These are phyloP conservation scores for Rhizopus stolonifer DNA, from an alignment of 371 early-diverging fungal genomes.

Conservation along the genomic window DNA sequence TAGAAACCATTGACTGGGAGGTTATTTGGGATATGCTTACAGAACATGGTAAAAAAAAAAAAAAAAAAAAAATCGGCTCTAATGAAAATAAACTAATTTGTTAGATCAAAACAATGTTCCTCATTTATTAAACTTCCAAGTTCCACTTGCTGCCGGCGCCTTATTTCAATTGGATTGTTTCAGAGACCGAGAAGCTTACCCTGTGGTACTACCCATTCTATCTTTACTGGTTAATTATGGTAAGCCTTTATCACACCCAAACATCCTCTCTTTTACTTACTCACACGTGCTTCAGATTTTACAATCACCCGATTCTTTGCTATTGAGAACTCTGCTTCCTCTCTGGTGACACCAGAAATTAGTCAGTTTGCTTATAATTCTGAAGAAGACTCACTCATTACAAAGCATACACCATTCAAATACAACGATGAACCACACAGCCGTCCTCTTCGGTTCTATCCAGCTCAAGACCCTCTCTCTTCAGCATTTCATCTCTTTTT, in stretches of 20 bases:
- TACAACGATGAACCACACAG: constrained; percentile 16
- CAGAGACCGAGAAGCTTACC: constrained; percentile 39
- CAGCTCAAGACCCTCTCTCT: constrained; percentile 40
- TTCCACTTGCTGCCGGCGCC: constrained; percentile 32
- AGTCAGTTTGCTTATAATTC: constrained; percentile 46
- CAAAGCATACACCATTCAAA: constrained; percentile 34
- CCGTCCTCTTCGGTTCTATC: constrained; percentile 31
- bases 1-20: constrained; percentile 41
- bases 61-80: neutral
- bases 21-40: constrained; percentile 47
- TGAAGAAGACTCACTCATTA: constrained; percentile 39
- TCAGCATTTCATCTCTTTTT: constrained; percentile 50
- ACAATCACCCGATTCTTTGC: constrained; percentile 32
- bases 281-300: constrained; percentile 26
- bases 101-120: constrained; percentile 41
- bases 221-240: constrained; percentile 49
- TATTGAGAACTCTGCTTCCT: constrained; percentile 16
- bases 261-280: neutral
- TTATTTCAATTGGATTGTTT: constrained; percentile 41
- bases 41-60: constrained; percentile 41
- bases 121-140: constrained; percentile 32
- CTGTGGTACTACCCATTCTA: constrained; percentile 45
- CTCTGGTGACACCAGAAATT: constrained; percentile 35
- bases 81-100: neutral
- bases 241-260: no score